Evolutionary conservation across 2,329 filamentous ascomycete species (phyloP).

Genomic region (Pestalotiopsis sp.): DNA sequence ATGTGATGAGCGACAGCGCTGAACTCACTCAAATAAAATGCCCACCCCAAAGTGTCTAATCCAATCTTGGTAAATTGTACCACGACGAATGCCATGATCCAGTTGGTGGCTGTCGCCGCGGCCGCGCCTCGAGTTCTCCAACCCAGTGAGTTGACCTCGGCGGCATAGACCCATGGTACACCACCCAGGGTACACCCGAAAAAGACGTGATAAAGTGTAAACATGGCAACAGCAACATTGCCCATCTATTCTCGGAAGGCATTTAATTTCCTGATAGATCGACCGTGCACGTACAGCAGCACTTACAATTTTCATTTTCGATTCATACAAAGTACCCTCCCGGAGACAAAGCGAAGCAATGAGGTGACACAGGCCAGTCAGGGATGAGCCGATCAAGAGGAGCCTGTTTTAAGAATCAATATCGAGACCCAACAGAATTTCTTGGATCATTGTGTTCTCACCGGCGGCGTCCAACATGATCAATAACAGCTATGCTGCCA

Average conservation of each 20-base stretch:
- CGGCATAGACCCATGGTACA: slow-evolving; percentile 43
- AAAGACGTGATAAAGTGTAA: slow-evolving; percentile 43
- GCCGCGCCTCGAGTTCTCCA: slow-evolving; percentile 44
- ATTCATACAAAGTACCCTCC: slow-evolving; percentile 30
- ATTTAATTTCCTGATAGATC: neutral
- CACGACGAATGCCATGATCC: slow-evolving; percentile 43
- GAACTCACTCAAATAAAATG: slow-evolving; percentile 42
- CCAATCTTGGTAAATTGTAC: slow-evolving; percentile 46
- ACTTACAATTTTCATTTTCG: slow-evolving; percentile 26
- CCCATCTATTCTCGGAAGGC: slow-evolving; percentile 30
- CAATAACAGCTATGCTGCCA: slow-evolving; percentile 39
- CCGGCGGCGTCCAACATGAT: slow-evolving; percentile 41
- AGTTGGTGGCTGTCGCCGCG: slow-evolving; percentile 46
- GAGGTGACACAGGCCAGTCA: slow-evolving; percentile 37
- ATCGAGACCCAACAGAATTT: neutral
- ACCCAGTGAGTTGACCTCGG: slow-evolving; percentile 42
- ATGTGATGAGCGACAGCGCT: neutral
- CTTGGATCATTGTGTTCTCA: slow-evolving; percentile 15
- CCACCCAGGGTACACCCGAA: slow-evolving; percentile 41
- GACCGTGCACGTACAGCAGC: neutral
- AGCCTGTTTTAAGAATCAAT: slow-evolving; percentile 24
- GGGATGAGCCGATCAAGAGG: slow-evolving; percentile 39
- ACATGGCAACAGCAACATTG: slow-evolving; percentile 42
- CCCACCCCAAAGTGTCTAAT: slow-evolving; percentile 41
- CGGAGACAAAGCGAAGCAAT: slow-evolving; percentile 37